A percentile compares a stretch with the other conserved stretches of the same genome.
phyloP scores from a whole-genome alignment of 345 rosid species.

The Hypericum perforatum region DNA sequence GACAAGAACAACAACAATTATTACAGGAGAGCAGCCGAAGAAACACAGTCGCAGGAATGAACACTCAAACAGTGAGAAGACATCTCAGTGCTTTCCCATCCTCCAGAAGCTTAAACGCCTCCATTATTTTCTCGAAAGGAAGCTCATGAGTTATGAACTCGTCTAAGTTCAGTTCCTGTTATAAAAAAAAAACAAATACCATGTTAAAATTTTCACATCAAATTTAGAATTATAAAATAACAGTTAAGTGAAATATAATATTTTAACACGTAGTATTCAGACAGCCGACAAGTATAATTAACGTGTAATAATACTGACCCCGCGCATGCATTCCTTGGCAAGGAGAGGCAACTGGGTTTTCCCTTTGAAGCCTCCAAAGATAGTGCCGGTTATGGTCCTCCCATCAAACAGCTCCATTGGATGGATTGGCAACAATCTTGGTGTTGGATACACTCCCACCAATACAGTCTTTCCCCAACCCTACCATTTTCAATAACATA shows the following conservation, averaged over 20 bases:
- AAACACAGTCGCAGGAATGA: no score
- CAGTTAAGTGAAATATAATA: no score
- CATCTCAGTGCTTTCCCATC: slow-evolving; percentile 37
- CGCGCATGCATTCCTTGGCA: slow-evolving; percentile 20
- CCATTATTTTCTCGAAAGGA: slow-evolving; percentile 29
- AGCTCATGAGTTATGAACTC: slow-evolving; percentile 27
- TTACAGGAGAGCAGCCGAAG: no score
- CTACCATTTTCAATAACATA: not conserved
- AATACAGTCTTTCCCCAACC: slow-evolving; percentile 20
- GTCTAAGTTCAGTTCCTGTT: slow-evolving; percentile 27
- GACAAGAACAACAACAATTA: no score
- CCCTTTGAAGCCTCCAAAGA: slow-evolving; percentile 26
- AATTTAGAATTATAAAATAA: no score
- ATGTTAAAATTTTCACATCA: no score
- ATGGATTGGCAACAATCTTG: slow-evolving; percentile 17
- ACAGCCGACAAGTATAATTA: not conserved
- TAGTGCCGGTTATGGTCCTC: slow-evolving; percentile 16
- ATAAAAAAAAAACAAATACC: not conserved
- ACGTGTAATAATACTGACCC: slow-evolving; percentile 18
- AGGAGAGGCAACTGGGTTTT: slow-evolving; percentile 26
- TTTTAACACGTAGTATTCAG: not conserved
- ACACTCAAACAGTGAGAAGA: slow-evolving; percentile 19
- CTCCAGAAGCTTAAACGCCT: slow-evolving; percentile 21
- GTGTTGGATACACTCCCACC: slow-evolving; percentile 17
- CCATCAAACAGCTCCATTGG: slow-evolving; percentile 41